Conservation (phyloP, 1,139 yeast genomes). For the Suhomyces guaymorum region DNA sequence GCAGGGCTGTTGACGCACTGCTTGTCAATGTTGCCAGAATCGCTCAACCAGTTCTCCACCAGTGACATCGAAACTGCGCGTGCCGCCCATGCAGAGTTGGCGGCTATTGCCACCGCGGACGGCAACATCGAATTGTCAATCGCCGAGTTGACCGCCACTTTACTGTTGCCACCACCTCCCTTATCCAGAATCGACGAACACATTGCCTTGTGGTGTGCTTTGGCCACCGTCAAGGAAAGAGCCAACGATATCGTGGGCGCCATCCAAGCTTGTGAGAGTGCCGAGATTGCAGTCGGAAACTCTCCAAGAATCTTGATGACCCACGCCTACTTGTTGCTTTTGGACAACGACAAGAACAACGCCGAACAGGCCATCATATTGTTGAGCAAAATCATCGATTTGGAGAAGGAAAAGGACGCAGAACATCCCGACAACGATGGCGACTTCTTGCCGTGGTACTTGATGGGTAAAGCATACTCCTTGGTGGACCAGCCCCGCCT, state of each 20-base stretch:
- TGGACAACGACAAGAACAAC: slow-evolving; percentile 26
- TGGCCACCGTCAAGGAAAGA: slow-evolving; percentile 52
- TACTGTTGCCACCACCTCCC: slow-evolving; percentile 52
- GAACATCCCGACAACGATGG: slow-evolving; percentile 28
- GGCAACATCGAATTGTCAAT: slow-evolving; percentile 50
- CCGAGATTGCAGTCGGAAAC: slow-evolving; percentile 45
- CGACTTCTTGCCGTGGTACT: slow-evolving; percentile 59
- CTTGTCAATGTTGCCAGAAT: slow-evolving; percentile 40
- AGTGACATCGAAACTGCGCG: slow-evolving; percentile 49
- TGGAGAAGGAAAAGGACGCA: slow-evolving; percentile 23
- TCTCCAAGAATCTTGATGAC: slow-evolving; percentile 47
- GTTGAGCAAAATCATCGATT: slow-evolving; percentile 36
- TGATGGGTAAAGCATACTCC: slow-evolving; percentile 57
- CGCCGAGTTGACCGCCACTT: slow-evolving; percentile 49
- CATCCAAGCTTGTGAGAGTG: slow-evolving; percentile 48
- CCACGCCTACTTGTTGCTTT: slow-evolving; percentile 47
- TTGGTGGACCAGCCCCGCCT: slow-evolving; percentile 47
- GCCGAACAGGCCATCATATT: slow-evolving; percentile 39
- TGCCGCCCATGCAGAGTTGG: slow-evolving; percentile 54
- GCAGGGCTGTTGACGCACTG: slow-evolving; percentile 47
- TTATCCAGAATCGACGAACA: slow-evolving; percentile 46
- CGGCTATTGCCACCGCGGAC: slow-evolving; percentile 53
- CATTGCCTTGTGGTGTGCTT: slow-evolving; percentile 53
- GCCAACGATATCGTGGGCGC: slow-evolving; percentile 51
- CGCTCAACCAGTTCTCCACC: slow-evolving; percentile 24